Evolutionary conservation across 140 eudicot species (phyloP).

Genomic region (Oenanthe javanica): DNA sequence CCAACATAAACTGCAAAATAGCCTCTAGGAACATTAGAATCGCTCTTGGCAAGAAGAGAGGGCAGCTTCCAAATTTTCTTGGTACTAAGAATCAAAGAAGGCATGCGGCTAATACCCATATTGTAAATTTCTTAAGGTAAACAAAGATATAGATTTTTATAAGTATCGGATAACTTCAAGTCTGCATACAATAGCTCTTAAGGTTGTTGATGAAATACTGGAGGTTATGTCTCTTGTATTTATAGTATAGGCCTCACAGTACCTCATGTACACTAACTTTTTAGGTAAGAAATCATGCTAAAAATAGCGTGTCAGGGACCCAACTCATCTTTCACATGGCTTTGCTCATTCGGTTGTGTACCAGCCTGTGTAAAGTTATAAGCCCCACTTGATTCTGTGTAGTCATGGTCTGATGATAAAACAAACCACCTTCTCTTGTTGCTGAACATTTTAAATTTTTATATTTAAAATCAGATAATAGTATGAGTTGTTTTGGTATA

Average conservation of each 20-base stretch:
- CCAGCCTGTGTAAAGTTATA: constrained; percentile 9
- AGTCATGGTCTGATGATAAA: not conserved
- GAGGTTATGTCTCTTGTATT: not conserved
- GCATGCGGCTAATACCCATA: not conserved
- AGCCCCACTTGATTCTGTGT: constrained; percentile 6
- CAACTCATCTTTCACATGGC: not conserved
- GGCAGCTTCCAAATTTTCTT: constrained; percentile 8
- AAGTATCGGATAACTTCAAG: not conserved
- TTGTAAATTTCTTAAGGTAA: not conserved
- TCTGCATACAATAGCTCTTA: not conserved
- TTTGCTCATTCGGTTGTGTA: not conserved
- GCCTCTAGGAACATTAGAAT: constrained; percentile 4
- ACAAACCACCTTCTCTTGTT: constrained; percentile 1
- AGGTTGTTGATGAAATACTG: not conserved
- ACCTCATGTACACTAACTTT: not conserved
- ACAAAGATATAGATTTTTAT: not conserved
- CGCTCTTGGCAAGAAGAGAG: not conserved
- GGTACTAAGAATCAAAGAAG: not conserved
- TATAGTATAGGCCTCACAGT: not conserved
- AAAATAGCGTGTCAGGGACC: not conserved
- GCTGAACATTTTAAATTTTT: not conserved
- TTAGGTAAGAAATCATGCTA: not conserved
- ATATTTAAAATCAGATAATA: not conserved
- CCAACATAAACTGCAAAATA: constrained; percentile 7
- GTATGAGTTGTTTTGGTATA: too few species aligned